A percentile compares a stretch with the other conserved stretches of the same genome.
Evolutionary conservation across 306 rosid species (phyloP).

Genomic region (Castanea crenata): DNA sequence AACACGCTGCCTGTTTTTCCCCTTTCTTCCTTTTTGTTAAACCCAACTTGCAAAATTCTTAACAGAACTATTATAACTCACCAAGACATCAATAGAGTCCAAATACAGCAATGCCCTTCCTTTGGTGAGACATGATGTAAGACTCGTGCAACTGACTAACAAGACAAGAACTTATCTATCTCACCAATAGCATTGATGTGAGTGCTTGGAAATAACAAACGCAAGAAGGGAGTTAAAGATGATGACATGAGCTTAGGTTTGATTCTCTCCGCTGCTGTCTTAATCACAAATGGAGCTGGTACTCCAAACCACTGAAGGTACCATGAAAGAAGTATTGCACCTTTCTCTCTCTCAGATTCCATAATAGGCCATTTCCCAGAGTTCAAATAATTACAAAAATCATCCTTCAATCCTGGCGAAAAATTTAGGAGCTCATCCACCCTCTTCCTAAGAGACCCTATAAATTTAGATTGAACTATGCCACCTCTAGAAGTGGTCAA

Average conservation of each 20-base stretch:
- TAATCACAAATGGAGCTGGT: constrained; percentile 61
- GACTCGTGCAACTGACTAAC: neutral
- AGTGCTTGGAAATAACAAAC: constrained; percentile 68
- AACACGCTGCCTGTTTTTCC: neutral
- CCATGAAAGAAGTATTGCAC: constrained; percentile 74
- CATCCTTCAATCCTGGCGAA: constrained; percentile 61
- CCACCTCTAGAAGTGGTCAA: constrained; percentile 68
- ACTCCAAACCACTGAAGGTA: constrained; percentile 86
- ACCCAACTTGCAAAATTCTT: neutral
- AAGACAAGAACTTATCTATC: constrained; percentile 55
- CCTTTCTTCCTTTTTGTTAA: neutral
- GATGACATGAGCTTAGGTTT: constrained; percentile 55
- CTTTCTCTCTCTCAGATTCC: constrained; percentile 44
- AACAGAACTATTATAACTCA: neutral
- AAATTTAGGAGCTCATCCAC: constrained; percentile 66
- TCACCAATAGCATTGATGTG: constrained; percentile 53
- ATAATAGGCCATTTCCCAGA: constrained; percentile 76
- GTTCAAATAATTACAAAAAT: constrained; percentile 60
- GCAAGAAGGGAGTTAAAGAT: constrained; percentile 66
- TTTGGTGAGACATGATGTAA: neutral
- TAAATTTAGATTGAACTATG: constrained; percentile 65
- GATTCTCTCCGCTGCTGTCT: constrained; percentile 47
- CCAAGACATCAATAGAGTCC: no score
- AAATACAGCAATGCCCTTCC: neutral
- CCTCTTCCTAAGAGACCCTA: constrained; percentile 73